These are phyloP conservation scores for Talaromyces wortmannii DNA, from an alignment of 495 filamentous ascomycete genomes.

Conservation along the genomic window DNA sequence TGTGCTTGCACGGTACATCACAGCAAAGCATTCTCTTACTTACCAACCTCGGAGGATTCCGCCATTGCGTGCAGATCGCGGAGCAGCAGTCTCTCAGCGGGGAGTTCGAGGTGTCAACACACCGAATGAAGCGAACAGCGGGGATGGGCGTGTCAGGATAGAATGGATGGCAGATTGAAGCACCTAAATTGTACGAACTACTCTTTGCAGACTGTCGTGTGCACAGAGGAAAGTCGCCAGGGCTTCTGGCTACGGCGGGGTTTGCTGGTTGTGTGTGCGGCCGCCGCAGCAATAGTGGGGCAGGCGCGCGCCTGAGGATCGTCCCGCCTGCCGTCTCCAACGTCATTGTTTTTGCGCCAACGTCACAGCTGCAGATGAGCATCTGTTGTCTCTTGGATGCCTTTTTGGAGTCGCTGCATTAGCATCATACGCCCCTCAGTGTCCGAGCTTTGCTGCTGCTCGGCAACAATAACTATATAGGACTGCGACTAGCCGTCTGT, in stretches of 20 bases:
- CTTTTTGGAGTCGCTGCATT: too few species aligned
- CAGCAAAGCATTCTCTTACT: conserved; percentile 9
- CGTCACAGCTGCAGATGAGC: too few species aligned
- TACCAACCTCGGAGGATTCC: conserved; percentile 41
- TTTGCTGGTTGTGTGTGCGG: background rate
- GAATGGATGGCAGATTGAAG: too few species aligned
- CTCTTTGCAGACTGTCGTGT: background rate
- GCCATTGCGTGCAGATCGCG: conserved; percentile 30
- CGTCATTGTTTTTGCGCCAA: background rate
- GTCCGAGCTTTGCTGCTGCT: too few species aligned
- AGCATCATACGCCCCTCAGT: too few species aligned
- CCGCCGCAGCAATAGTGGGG: background rate
- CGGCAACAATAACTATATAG: too few species aligned
- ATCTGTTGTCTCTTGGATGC: too few species aligned
- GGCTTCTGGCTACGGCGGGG: background rate
- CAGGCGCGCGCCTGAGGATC: background rate
- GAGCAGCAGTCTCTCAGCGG: background rate
- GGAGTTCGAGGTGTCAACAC: background rate
- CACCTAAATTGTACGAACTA: too few species aligned
- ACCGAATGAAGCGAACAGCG: too few species aligned
- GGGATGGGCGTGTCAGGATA: too few species aligned
- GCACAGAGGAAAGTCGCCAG: background rate
- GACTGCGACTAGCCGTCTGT: background rate
- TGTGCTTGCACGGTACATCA: background rate
- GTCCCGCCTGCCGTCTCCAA: background rate